Evolutionary conservation across 371 early-diverging fungal species (phyloP).

Genomic region (Coemansia sp.): DNA sequence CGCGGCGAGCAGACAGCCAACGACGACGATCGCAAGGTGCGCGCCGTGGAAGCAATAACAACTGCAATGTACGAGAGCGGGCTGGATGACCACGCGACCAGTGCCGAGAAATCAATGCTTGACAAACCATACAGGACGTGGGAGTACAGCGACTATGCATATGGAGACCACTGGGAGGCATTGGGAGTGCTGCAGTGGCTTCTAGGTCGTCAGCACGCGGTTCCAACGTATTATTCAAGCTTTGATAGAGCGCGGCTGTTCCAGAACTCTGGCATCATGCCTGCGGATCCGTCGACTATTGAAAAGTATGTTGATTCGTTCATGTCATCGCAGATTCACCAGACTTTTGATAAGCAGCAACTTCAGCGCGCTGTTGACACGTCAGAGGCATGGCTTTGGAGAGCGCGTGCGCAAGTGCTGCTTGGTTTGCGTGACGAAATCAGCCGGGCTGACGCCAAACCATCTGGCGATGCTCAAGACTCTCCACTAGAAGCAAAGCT

Average conservation of each 20-base stretch:
- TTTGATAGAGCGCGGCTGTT: conserved; percentile 57
- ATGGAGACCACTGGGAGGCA: conserved; percentile 58
- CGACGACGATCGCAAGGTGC: conserved; percentile 46
- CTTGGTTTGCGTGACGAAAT: conserved; percentile 52
- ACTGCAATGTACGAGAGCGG: conserved; percentile 51
- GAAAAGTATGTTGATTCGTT: conserved; percentile 53
- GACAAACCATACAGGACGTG: conserved; percentile 50
- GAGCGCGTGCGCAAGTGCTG: conserved; percentile 57
- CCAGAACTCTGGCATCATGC: conserved; percentile 56
- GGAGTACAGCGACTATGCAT: conserved; percentile 52
- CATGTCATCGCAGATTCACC: conserved; percentile 32
- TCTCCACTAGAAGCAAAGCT: conserved; percentile 25
- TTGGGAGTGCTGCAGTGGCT: conserved; percentile 58
- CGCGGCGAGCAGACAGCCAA: conserved; percentile 34
- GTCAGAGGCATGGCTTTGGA: conserved; percentile 63
- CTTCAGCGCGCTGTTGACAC: conserved; percentile 48
- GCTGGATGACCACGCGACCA: conserved; percentile 49
- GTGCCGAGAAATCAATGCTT: conserved; percentile 50
- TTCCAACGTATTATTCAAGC: conserved; percentile 55
- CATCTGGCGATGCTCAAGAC: background rate
- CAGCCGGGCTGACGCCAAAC: background rate
- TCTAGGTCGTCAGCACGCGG: conserved; percentile 49
- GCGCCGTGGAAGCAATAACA: conserved; percentile 53
- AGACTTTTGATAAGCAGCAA: conserved; percentile 16
- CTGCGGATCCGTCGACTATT: conserved; percentile 55